Evolutionary conservation across 371 early-diverging fungal genomes (phyloP), one percentile per base, ranked within the genome.

Genomic region (Dinochytrium kinnereticum): DNA sequence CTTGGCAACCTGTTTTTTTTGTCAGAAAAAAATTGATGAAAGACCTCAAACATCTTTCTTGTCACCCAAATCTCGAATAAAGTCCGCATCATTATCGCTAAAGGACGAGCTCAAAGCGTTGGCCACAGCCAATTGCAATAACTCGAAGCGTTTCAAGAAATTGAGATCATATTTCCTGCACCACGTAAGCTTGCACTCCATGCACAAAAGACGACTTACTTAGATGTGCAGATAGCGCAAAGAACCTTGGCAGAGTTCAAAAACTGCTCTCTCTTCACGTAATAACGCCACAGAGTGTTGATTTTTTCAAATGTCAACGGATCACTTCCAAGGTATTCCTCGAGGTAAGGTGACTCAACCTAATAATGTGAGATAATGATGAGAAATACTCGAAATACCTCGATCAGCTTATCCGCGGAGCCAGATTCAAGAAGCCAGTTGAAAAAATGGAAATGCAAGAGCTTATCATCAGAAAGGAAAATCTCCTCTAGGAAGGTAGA

Each of bases 271-370:
- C 84, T 79, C 57, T 87, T 85, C 68, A 91, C 85, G 71, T 92
- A 93, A 74, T 88, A 93, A 66, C 87, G 84, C 91, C 94, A 94
- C 30, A 95, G 82, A 68, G 94, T 83, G 39, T 91, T 87, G 28
- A 84, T 80, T 40, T 83, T 84, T 24, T 88, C 86, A 17, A 87
- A 51, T 1, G 83, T 77, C 15, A 73, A 70, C 1, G 90, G 87
- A 61, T 86, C 86, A 26, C 85, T 73, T 64, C 82, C 79, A 69
- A 96, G 83, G 69, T 86, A 95, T 30, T 89, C 88, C 69, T 92
- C 89, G 59, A 96, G 82, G 65, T 87, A 89, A 1, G 84, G 84
- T 7, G 91, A 84, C 2, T 84, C 70, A 68, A 90, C 78, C 71
- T 76, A 33, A 17, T 2, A 37, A 7, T 19, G 24, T 37, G 0